A percentile compares a stretch with the other conserved stretches of the same genome.
Conservation (phyloP, 257 asterid genomes). For the Solanum chmielewskii region DNA sequence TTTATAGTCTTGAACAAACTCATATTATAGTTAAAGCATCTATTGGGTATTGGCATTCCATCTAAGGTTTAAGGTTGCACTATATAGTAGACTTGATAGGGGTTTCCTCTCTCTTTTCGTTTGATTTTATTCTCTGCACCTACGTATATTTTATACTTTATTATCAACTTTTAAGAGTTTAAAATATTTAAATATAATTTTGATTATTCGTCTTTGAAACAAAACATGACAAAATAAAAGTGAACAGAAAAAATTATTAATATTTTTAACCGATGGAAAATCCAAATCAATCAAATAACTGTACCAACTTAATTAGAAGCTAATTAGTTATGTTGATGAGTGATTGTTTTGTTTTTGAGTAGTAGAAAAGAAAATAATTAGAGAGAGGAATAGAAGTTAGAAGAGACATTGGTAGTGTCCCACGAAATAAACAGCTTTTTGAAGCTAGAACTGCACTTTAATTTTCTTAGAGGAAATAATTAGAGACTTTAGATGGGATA, state of each 20-base stretch:
- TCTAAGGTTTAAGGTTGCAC: background rate
- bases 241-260: too few species aligned
- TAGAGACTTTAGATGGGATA: conserved; percentile 3
- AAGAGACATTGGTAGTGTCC: conserved; percentile 23
- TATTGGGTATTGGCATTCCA: background rate
- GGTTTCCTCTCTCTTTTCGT: background rate
- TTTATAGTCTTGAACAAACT: background rate
- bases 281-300: background rate
- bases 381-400: background rate
- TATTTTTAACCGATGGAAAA: background rate
- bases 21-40: background rate
- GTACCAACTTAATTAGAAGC: background rate
- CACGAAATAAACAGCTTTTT: conserved; percentile 5
- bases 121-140: background rate
- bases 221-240: too few species aligned
- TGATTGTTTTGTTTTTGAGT: too few species aligned
- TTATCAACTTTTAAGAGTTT: too few species aligned
- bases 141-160: background rate
- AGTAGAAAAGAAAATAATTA: background rate
- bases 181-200: too few species aligned
- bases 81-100: background rate
- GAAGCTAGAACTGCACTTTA: background rate
- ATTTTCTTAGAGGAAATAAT: conserved; percentile 1
- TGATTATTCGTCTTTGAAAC: too few species aligned
- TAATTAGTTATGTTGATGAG: background rate